Evolutionary conservation across 371 early-diverging fungal species (phyloP), one percentile per base, ranked within the genome.

Genomic region (Mortierella sp.): DNA sequence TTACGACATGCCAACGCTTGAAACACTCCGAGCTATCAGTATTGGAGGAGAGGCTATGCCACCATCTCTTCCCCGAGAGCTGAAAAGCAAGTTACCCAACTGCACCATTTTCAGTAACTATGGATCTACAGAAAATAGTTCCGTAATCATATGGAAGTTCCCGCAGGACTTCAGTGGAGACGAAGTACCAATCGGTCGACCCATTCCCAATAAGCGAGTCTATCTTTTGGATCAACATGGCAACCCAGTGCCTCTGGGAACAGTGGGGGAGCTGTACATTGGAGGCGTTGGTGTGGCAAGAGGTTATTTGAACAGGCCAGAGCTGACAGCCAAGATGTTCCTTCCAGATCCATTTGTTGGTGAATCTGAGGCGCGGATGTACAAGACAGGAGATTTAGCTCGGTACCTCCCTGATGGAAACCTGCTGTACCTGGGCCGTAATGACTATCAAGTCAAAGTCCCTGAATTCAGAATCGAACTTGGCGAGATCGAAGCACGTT

Each of bases 401-500:
- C 40, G 78, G 8, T 68, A 72, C 73, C 65, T 84, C 2, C 72
- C 75, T 32, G 73, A 85, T 67, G 87, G 87, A 11, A 35, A 63
- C 30, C 40, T 86, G 32, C 66, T 86, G 39, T 69, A n/a, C n/a
- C 10, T 69, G 9, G 69, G 62, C 1, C 78, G 88, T 37, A 65
- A 30, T 26, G 88, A 86, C 62, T 51, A 76, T 28, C 83, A 84
- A 62, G 74, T 87, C 57, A 88, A 88, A 77, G 54, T 88, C 24
- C 74, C 77, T 30, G 88, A 87, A 3, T 85, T 75, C 63, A 77
- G 88, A n/a, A 76, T 88, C 39, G 87, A 88, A 64, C 76, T 85
- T 37, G 77, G 84, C 8, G 88, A 85, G 68, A 73, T 81, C 62
- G 69, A 68, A n/a, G 64, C 77, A n/a, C 59, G 59, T 45, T 76